Evolutionary conservation across 2,329 filamentous ascomycete genomes (phyloP), one percentile per base, ranked within the genome.

Genomic region (Phialemoniopsis sp.): DNA sequence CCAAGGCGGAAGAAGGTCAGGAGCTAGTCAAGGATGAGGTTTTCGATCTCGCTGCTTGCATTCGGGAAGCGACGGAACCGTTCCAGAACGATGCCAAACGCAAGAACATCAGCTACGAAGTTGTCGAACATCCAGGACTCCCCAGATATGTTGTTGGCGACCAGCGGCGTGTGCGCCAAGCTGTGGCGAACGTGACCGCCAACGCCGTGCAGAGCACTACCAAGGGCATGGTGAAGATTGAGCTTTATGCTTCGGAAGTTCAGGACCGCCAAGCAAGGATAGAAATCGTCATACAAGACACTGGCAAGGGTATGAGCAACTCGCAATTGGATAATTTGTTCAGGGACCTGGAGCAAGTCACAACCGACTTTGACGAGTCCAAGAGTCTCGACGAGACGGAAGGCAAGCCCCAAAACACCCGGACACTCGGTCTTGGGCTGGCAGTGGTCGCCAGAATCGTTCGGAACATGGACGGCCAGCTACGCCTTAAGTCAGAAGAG

Each of bases 381-480:
- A 21, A 38, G 28, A 40, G 46, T 7, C 28, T 51, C 13, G 49
- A 57, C 0, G 50, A 55, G 34, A n/a, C 60, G 31, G 41, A 55
- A 14, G 53, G 58, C 3, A 53, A 59, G 38, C 40, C 57, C 13
- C 45, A 44, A 31, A 48, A 65, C 15, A 45, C 57, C 14, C 62
- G 66, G 36, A 81, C 80, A 0, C 62, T 95, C 2, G 90, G 90
- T 0, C 73, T 95, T 9, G 90, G 89, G 0, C 71, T 95, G n/a
- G 89, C 89, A 1, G 73, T 94, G 12, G 89, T 95, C n/a, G 86
- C 87, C 13, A 79, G 89, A 29, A 87, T 89, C 29, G 73, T 95
- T 26, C 78, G 82, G n/a, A 95, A 89, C 53, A 93, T 95, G 87
- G 84, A 91, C 42, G 90, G 89, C 0, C 89, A 95, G 53, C 62